phyloP scores from a whole-genome alignment of 345 rosid genomes.

The Toxicodendron radicans region DNA sequence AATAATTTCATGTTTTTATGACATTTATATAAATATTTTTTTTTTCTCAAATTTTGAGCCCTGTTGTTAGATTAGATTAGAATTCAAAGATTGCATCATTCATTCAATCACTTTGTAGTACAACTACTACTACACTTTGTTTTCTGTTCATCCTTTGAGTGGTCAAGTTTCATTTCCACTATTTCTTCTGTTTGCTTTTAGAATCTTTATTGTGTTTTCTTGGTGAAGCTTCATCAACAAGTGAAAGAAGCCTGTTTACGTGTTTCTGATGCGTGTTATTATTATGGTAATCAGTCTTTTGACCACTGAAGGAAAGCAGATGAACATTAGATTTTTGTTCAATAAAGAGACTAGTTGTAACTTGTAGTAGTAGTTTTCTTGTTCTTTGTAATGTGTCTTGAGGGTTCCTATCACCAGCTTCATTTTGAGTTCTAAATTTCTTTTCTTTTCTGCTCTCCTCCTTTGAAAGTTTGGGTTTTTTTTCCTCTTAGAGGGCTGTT shows the following conservation, averaged over 20 bases:
- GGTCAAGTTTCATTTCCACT: constrained; percentile 23
- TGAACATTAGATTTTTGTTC: constrained; percentile 25
- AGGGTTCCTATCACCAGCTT: constrained; percentile 27
- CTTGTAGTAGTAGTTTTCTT: not conserved
- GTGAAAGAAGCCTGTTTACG: constrained; percentile 39
- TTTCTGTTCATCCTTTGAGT: constrained; percentile 34
- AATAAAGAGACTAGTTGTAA: constrained; percentile 19
- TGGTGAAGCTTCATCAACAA: constrained; percentile 32
- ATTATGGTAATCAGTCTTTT: constrained; percentile 39
- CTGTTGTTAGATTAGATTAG: not conserved
- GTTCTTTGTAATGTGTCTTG: constrained; percentile 36
- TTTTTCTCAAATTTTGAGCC: constrained; percentile 23
- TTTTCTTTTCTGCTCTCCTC: not conserved
- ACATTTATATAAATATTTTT: constrained; percentile 27
- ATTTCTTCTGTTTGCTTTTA: constrained; percentile 22
- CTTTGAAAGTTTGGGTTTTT: constrained; percentile 17
- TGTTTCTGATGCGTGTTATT: constrained; percentile 39
- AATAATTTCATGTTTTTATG: constrained; percentile 11
- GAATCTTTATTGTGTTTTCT: constrained; percentile 15
- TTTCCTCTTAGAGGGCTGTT: constrained; percentile 1
- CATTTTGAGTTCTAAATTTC: constrained; percentile 9
- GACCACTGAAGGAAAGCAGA: constrained; percentile 42
- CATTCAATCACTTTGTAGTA: constrained; percentile 10
- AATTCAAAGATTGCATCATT: constrained; percentile 3
- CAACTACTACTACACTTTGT: not conserved